Evolutionary conservation across 306 rosid species (phyloP), one percentile per base, ranked within the genome.

Genomic region (Cotoneaster glaucophyllus): DNA sequence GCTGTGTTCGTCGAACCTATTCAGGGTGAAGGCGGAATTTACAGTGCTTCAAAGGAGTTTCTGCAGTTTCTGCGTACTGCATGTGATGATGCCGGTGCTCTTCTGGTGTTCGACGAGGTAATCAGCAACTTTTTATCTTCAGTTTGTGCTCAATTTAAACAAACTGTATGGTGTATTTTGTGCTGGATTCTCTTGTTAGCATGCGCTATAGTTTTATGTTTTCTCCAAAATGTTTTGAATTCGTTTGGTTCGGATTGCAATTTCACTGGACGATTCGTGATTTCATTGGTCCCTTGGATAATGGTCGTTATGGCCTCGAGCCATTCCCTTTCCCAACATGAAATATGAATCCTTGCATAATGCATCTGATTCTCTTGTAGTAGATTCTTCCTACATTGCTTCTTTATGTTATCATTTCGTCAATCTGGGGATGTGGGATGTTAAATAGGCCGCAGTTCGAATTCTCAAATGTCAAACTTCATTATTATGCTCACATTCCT

Each of bases 11-110:
- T 95, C 26, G 98, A 95, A 79, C 98, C 98, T 19, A 85, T 95
- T 32, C 98, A 95, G 81, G 98, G 98, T 62, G 98, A 95, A 84
- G 98, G 98, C 1, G 98, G 98, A 34, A 89, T 95, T 69, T 83
- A 90, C 76, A 83, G 96, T 82, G 92, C 97, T 26, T 88, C 96
- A 58, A 87, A 89, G 88, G 97, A 95, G 84, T 95, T 95, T 79
- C 71, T 95, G 56, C 83, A 84, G 78, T 85, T 85, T 70, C 77
- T 95, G 71, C 90, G 92, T 14, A 72, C 37, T 79, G 96, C 97
- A 67, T 95, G 97, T 82, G 88, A 95, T 83, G 97, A 87, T 32
- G 77, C 93, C 4, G 97, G 97, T 48, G 70, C 90, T 67, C 97
- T 95, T 70, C 83, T 95, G 74, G 93, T 92, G 70, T 95, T 86